Conservation (phyloP, 768 basidiomycete species). For the Trametes villosa region DNA sequence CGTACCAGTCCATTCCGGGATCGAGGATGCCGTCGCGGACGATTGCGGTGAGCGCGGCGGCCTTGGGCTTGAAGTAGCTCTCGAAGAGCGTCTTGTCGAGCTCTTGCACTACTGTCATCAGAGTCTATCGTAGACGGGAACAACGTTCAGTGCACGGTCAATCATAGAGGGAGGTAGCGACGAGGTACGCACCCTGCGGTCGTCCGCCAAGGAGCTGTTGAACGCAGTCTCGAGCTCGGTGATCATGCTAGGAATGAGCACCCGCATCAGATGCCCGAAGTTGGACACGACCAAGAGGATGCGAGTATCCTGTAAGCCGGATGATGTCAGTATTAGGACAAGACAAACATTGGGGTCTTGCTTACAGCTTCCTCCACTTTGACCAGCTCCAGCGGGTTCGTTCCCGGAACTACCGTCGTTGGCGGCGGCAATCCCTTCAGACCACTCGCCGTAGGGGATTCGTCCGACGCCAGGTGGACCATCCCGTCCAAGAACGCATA, state of each 20-base stretch:
- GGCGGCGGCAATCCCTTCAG: conserved; percentile 41
- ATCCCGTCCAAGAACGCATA: conserved; percentile 89
- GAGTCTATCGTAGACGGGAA: conserved; percentile 50
- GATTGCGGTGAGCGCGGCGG: conserved; percentile 65
- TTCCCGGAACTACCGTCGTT: conserved; percentile 35
- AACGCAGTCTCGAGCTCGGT: conserved; percentile 79
- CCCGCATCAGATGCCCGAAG: conserved; percentile 72
- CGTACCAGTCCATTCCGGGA: conserved; percentile 88
- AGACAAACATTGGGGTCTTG: too few relatives aligned
- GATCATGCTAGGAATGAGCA: conserved; percentile 78
- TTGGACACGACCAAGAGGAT: conserved; percentile 90
- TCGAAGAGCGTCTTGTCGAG: conserved; percentile 91
- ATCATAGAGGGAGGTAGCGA: not conserved
- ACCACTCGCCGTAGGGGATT: conserved; percentile 53
- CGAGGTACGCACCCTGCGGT: conserved; percentile 58
- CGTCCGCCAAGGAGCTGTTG: conserved; percentile 69
- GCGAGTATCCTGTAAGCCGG: conserved; percentile 80
- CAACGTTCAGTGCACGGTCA: not conserved
- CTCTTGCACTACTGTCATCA: conserved; percentile 78
- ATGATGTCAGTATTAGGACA: not conserved
- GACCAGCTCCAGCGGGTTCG: conserved; percentile 58
- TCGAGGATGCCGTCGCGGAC: conserved; percentile 82
- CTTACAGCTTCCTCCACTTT: conserved; percentile 70
- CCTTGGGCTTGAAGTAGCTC: conserved; percentile 83
- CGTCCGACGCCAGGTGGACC: conserved; percentile 76